phyloP scores from a whole-genome alignment of 371 early-diverging fungal genomes.

The Apophysomyces trapeziformis region DNA sequence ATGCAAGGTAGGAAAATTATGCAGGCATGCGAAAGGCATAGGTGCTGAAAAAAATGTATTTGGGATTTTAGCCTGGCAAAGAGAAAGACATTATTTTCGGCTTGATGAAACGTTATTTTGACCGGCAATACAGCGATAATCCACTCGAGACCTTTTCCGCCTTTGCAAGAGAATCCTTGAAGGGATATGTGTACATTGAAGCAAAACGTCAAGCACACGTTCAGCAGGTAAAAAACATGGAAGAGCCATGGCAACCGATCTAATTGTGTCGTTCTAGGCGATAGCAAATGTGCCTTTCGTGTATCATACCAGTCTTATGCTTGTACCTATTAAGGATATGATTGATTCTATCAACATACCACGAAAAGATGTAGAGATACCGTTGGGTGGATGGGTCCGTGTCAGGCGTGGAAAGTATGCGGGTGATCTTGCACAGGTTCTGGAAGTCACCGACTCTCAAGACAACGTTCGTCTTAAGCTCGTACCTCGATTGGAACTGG shows the following conservation, averaged over 20 bases:
- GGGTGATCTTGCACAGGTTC: constrained; percentile 94
- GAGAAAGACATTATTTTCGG: constrained; percentile 88
- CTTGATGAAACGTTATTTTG: constrained; percentile 81
- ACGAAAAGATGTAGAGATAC: constrained; percentile 70
- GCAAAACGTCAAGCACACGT: constrained; percentile 88
- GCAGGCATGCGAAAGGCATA: not conserved
- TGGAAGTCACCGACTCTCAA: constrained; percentile 80
- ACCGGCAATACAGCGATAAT: constrained; percentile 61
- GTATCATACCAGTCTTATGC: constrained; percentile 72
- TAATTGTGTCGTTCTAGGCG: constrained; percentile 38
- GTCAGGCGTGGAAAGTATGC: constrained; percentile 95
- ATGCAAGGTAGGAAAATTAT: constrained; percentile 65
- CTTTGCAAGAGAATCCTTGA: constrained; percentile 87
- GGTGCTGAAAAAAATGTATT: not conserved
- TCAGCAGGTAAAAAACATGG: constrained; percentile 49
- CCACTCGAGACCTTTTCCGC: constrained; percentile 80
- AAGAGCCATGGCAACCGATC: not conserved
- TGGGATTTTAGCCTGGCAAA: constrained; percentile 69
- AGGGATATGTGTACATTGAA: constrained; percentile 98
- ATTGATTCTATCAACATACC: constrained; percentile 87
- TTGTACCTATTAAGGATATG: constrained; percentile 98
- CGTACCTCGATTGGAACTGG: constrained; percentile 87
- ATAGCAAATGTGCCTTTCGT: constrained; percentile 77
- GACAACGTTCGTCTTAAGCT: constrained; percentile 84
- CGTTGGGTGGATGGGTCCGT: constrained; percentile 90